A percentile compares a stretch with the other conserved stretches of the same genome.
phyloP scores from a whole-genome alignment of 345 rosid genomes.

The Euphorbia pulcherrima region DNA sequence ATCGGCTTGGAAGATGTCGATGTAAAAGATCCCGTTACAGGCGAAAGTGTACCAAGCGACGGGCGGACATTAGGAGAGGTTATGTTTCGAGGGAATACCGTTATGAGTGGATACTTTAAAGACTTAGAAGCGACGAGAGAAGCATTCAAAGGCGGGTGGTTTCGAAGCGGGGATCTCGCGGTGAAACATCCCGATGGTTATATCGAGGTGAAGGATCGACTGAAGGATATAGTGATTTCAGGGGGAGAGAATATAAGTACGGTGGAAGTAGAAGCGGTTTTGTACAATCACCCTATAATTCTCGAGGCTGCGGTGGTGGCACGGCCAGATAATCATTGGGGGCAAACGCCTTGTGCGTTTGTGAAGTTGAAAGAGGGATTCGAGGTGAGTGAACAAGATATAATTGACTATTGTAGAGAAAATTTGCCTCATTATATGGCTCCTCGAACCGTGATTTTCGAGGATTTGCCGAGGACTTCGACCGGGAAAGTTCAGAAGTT shows the following conservation, averaged over 20 bases:
- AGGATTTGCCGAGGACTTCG: constrained; percentile 28
- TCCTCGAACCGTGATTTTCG: constrained; percentile 22
- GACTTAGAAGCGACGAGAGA: constrained; percentile 52
- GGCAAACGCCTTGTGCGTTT: constrained; percentile 84
- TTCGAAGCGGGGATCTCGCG: constrained; percentile 66
- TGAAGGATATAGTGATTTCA: constrained; percentile 65
- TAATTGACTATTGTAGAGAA: constrained; percentile 15
- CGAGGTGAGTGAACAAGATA: constrained; percentile 11
- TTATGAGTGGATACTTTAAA: constrained; percentile 72
- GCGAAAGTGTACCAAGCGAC: constrained; percentile 53
- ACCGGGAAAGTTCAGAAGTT: constrained; percentile 29
- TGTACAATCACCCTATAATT: constrained; percentile 59
- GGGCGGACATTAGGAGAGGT: constrained; percentile 63
- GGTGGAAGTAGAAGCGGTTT: constrained; percentile 54
- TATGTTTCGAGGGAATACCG: constrained; percentile 67
- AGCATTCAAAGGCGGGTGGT: constrained; percentile 74
- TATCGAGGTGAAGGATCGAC: constrained; percentile 68
- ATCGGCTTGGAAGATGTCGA: constrained; percentile 65
- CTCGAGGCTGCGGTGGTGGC: constrained; percentile 78
- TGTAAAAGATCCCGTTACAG: constrained; percentile 47
- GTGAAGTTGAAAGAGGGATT: constrained; percentile 64
- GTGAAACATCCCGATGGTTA: constrained; percentile 70
- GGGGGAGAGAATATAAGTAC: constrained; percentile 84
- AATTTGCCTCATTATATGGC: constrained; percentile 27
- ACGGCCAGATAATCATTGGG: constrained; percentile 71